These are phyloP conservation scores for Chenopodium suecicum DNA, from an alignment of 148 eudicot species.

Conservation along the genomic window DNA sequence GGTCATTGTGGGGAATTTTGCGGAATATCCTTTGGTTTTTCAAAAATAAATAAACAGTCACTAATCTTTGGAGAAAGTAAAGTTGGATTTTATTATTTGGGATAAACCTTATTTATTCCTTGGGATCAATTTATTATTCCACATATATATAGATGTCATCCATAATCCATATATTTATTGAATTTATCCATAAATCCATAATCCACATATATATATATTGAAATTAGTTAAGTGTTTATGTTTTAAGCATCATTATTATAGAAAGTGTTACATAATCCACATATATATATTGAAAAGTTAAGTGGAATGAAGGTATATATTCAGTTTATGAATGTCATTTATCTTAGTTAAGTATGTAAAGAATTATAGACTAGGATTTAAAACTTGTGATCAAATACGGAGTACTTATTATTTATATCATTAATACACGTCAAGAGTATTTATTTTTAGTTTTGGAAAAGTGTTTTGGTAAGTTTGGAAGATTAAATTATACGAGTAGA, in stretches of 20 bases:
- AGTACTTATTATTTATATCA: too few relatives aligned
- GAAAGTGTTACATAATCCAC: neutral
- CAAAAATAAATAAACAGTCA: neutral
- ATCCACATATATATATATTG: neutral
- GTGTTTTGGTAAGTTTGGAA: too few relatives aligned
- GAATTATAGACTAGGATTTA: too few relatives aligned
- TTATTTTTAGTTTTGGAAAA: too few relatives aligned
- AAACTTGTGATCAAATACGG: too few relatives aligned
- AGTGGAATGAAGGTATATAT: neutral
- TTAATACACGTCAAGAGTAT: too few relatives aligned
- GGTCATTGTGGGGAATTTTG: conserved; percentile 34
- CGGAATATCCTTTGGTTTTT: conserved; percentile 19
- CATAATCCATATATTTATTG: too few relatives aligned
- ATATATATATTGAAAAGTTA: too few relatives aligned
- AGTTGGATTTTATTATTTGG: neutral
- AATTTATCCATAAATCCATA: too few relatives aligned
- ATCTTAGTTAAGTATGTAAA: too few relatives aligned
- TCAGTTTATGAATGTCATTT: neutral
- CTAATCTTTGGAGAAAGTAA: neutral
- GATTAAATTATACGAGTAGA: too few relatives aligned
- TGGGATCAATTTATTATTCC: neutral
- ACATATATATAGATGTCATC: neutral
- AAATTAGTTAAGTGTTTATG: neutral
- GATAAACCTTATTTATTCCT: conserved; percentile 14
- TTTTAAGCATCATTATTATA: neutral